Percentiles rank a stretch among this genome's conserved stretches.
These are phyloP conservation scores for Psidium guajava DNA, from an alignment of 345 rosid species.

Conservation along the genomic window DNA sequence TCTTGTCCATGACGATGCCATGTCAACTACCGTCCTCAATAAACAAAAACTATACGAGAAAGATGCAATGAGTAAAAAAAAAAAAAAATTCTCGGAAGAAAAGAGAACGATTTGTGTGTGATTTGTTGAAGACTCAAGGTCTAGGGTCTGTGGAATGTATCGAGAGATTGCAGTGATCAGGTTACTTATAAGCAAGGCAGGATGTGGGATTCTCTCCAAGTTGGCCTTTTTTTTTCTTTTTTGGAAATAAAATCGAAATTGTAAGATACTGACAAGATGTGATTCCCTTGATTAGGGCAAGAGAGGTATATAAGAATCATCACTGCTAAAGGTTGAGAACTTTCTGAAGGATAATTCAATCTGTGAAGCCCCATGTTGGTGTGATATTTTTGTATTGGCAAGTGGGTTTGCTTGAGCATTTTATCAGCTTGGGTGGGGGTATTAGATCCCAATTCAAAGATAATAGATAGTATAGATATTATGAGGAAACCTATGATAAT, in stretches of 20 bases:
- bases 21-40: not conserved
- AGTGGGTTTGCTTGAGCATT: not conserved
- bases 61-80: not conserved
- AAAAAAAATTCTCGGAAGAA: not conserved
- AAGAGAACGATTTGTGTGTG: not conserved
- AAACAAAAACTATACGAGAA: not conserved
- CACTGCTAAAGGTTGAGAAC: not conserved
- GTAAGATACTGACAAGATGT: not conserved
- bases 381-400: not conserved
- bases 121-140: not conserved
- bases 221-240: not conserved
- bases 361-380: not conserved
- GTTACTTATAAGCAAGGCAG: not conserved
- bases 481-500: not conserved
- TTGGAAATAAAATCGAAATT: not conserved
- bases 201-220: not conserved
- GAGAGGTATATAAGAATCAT: not conserved
- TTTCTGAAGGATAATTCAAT: not conserved
- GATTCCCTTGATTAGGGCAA: not conserved
- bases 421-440: not conserved
- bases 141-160: not conserved
- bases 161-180: not conserved
- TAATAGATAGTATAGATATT: not conserved
- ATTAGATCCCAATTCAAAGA: not conserved
- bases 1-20: slow-evolving; percentile 9